Evolutionary conservation across 257 asterid genomes (phyloP).

Genomic region (Paulownia fortunei): DNA sequence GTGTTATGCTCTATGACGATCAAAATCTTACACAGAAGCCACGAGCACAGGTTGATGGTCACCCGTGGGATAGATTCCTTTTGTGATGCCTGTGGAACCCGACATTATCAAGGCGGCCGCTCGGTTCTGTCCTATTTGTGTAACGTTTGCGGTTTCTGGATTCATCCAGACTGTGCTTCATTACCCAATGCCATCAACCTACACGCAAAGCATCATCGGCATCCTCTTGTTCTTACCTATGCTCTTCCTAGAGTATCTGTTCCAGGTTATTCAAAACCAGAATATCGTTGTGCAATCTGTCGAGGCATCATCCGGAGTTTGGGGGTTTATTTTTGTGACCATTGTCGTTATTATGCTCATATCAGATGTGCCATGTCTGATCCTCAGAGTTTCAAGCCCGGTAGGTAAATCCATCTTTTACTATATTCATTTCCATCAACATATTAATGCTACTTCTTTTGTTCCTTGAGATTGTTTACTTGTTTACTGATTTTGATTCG

Average conservation of each 20-base stretch:
- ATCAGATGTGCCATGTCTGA: neutral
- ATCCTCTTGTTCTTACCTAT: constrained; percentile 4
- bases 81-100: neutral
- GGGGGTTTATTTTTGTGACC: neutral
- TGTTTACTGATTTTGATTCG: too few species aligned
- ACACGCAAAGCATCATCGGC: neutral
- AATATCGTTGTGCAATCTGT: neutral
- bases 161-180: neutral
- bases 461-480: too few species aligned
- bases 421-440: neutral
- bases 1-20: neutral
- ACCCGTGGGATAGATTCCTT: neutral
- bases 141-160: neutral
- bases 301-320: neutral
- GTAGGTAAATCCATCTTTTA: neutral
- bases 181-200: neutral
- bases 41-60: neutral
- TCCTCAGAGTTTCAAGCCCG: neutral
- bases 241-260: neutral
- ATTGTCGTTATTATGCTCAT: constrained; percentile 4
- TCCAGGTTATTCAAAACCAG: neutral
- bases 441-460: too few species aligned
- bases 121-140: neutral
- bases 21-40: constrained; percentile 12
- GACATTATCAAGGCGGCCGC: neutral